Conservation (phyloP, 1,284 basidiomycete genomes). For the Puccinia hordei region DNA sequence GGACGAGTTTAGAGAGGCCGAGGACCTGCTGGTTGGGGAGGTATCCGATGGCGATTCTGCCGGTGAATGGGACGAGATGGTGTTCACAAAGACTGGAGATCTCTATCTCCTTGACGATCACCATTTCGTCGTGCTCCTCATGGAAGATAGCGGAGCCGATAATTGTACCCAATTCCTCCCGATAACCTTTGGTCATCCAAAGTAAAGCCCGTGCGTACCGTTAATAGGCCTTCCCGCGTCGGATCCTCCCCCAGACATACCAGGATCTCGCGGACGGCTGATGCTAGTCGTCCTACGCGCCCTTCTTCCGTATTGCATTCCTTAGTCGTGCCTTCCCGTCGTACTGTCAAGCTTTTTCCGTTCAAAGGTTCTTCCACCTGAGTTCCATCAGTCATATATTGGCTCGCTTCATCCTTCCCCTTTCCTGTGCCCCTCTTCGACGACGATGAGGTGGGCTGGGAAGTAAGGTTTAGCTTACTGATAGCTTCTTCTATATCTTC, state of each 20-base stretch:
- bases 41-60: conserved; percentile 90
- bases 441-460: too few relatives aligned
- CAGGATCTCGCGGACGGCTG: conserved; percentile 85
- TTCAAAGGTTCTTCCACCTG: background rate
- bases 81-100: conserved; percentile 98
- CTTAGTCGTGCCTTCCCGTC: conserved; percentile 34
- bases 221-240: conserved; percentile 84
- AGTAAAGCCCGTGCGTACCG: conserved; percentile 95
- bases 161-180: conserved; percentile 90
- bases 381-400: background rate
- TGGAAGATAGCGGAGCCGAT: conserved; percentile 98
- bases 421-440: background rate
- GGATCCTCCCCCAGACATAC: conserved; percentile 99
- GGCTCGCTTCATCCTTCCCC: background rate
- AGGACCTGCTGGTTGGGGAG: conserved; percentile 94
- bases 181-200: conserved; percentile 99
- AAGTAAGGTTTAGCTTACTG: too few relatives aligned
- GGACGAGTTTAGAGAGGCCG: conserved; percentile 93
- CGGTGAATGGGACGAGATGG: conserved; percentile 96
- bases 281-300: conserved; percentile 75
- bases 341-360: background rate
- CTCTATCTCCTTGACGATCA: conserved; percentile 95
- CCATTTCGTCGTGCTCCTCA: conserved; percentile 99
- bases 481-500: background rate
- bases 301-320: conserved; percentile 61